phyloP scores from a whole-genome alignment of 208 protist species.

The Zelonia costaricensis region DNA sequence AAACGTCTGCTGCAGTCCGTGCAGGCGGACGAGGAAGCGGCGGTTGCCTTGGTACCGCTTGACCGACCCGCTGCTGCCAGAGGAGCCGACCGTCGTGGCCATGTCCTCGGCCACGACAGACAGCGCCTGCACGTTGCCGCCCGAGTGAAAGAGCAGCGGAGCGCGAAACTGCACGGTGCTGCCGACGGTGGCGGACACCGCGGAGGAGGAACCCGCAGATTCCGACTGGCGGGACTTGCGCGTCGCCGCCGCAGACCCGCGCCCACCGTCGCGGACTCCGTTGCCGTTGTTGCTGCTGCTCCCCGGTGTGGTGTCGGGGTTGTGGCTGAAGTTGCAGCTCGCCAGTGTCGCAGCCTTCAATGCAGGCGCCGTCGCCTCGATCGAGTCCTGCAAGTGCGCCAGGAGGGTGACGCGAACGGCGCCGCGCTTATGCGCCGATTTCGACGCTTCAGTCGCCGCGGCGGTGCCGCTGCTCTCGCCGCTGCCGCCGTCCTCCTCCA shows the following conservation, averaged over 20 bases:
- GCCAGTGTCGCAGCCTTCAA: slow-evolving; percentile 35
- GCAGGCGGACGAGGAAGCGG: slow-evolving; percentile 43
- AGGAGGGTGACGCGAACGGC: slow-evolving; percentile 40
- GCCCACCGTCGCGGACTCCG: background rate
- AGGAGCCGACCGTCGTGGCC: slow-evolving; percentile 22
- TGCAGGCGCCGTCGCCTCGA: background rate
- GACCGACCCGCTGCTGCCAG: slow-evolving; percentile 30
- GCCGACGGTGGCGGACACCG: slow-evolving; percentile 1
- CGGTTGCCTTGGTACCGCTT: slow-evolving; percentile 34
- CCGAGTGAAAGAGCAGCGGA: slow-evolving; percentile 37
- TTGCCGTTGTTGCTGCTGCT: background rate
- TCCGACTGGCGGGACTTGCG: background rate
- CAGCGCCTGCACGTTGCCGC: slow-evolving; percentile 27
- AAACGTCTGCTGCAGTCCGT: slow-evolving; percentile 53
- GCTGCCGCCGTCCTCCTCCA: slow-evolving; percentile 4
- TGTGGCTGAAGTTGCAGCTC: slow-evolving; percentile 35
- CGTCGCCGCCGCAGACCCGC: background rate
- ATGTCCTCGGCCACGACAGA: slow-evolving; percentile 37
- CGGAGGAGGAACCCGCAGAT: background rate
- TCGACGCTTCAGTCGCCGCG: slow-evolving; percentile 1
- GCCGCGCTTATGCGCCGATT: slow-evolving; percentile 14
- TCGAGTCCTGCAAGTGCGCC: slow-evolving; percentile 7
- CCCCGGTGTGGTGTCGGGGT: background rate
- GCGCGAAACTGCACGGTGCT: slow-evolving; percentile 15
- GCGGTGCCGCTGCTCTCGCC: background rate